Base-by-base conservation (phyloP, 768 basidiomycete genomes). In the Auricularia sp. region DNA sequence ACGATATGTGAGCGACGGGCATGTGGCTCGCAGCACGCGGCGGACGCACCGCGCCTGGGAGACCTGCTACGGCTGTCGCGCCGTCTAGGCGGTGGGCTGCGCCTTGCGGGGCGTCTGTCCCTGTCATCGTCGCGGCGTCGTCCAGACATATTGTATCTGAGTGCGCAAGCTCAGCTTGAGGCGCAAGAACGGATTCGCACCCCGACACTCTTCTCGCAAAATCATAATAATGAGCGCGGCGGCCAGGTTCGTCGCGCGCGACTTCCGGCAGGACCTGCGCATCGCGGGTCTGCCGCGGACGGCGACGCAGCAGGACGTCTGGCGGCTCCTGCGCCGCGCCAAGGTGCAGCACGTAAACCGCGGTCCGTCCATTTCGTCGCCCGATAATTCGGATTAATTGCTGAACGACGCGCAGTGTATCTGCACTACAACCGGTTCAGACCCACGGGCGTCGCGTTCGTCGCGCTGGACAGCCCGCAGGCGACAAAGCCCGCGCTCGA, bases 371-470 rank as follows among this genome's bases (percentile, higher is more conserved):
- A 11, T n/a, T 37, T 16, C 36, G 64, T 61, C 36, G 35, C 13
- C 42, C 54, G 3, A 36, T 44, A 10, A 8, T 42, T 36, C 56
- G 14, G 34, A 24, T 54, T 54, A 5, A 29, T 64, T 35, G 33
- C 54, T 14, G 11, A 29, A 59, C 56, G 3, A 29, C 24, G 4
- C 29, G 24, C 56, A 90, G 89, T 86, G 33, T 77, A 81, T 21
- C 70, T 89, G 35, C 77, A 85, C 63, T 89, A 92, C 69, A 68
- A 78, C 45, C 80, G 80, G 62, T 88, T 89, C 74, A 70, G 75
- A 29, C 86, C 88, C 6, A 84, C 83, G 1, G 83, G 85, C 36
- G 74, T 75, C 24, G 90, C 87, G 6, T 76, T 82, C 68, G 73
- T 92, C 59, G 82, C 83, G 14, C 73, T 90, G 64, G 73, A 79